phyloP scores from a whole-genome alignment of 2,329 filamentous ascomycete species.

The Pseudogymnoascus sp. region DNA sequence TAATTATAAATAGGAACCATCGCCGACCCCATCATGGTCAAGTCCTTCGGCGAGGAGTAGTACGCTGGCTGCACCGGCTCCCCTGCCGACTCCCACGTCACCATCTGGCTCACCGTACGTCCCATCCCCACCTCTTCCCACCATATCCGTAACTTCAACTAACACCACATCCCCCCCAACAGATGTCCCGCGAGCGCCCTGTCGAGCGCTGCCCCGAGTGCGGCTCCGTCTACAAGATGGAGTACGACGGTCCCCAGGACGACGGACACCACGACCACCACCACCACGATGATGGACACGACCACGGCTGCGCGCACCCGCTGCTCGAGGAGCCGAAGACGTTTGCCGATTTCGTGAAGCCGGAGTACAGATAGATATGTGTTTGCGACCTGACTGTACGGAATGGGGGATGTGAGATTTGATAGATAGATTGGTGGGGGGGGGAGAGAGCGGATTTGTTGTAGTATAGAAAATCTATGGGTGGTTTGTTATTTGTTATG shows the following conservation, averaged over 20 bases:
- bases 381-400: background rate
- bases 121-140: constrained; percentile 18
- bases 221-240: constrained; percentile 95
- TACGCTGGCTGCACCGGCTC: constrained; percentile 92
- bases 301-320: constrained; percentile 46
- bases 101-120: constrained; percentile 83
- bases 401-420: background rate
- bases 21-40: constrained; percentile 83
- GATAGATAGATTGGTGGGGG: background rate
- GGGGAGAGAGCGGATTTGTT: background rate
- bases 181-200: constrained; percentile 85
- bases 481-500: background rate
- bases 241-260: constrained; percentile 81
- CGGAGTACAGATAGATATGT: constrained; percentile 72
- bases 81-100: constrained; percentile 85
- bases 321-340: constrained; percentile 85
- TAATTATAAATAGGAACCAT: constrained; percentile 59
- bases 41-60: constrained; percentile 91
- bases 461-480: constrained; percentile 10
- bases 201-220: constrained; percentile 95
- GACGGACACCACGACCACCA: constrained; percentile 60
- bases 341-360: constrained; percentile 92
- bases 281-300: constrained; percentile 42
- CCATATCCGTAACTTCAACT: constrained; percentile 14
- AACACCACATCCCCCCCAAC: background rate